Conservation (phyloP, 108 stramenopile genomes). For the Nannochloropsis salina region DNA sequence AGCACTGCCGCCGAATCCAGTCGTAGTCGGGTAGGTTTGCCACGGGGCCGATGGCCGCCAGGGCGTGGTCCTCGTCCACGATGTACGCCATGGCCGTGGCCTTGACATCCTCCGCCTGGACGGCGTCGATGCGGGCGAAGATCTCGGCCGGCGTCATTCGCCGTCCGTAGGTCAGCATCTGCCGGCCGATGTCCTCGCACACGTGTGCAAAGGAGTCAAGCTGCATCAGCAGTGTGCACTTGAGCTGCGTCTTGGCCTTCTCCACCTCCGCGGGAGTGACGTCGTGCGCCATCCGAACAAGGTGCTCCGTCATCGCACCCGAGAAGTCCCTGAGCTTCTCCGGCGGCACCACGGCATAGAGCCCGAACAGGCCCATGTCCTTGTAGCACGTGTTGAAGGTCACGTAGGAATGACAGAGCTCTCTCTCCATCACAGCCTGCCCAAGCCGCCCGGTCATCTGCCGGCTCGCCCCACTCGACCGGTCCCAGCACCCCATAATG, state of each 20-base stretch:
- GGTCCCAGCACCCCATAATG: conserved; percentile 89
- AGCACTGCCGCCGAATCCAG: conserved; percentile 41
- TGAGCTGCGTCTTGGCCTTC: conserved; percentile 85
- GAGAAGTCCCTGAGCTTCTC: conserved; percentile 70
- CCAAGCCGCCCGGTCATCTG: conserved; percentile 41
- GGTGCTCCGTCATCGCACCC: conserved; percentile 66
- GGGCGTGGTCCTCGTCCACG: conserved; percentile 51
- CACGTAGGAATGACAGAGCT: conserved; percentile 77
- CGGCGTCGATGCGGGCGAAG: conserved; percentile 89
- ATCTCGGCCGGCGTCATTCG: conserved; percentile 95
- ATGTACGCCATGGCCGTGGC: conserved; percentile 63
- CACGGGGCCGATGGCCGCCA: conserved; percentile 52
- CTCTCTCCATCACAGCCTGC: conserved; percentile 78
- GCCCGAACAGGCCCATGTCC: conserved; percentile 96
- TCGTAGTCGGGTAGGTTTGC: conserved; percentile 49
- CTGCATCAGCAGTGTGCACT: conserved; percentile 94
- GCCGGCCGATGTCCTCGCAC: conserved; percentile 97
- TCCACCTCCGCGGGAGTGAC: conserved; percentile 64
- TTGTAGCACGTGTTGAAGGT: conserved; percentile 99
- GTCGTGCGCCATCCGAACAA: conserved; percentile 85
- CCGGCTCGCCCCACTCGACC: conserved; percentile 63
- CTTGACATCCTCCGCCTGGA: conserved; percentile 76
- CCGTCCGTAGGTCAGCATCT: conserved; percentile 93
- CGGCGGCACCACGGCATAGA: conserved; percentile 87
- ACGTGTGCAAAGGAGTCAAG: conserved; percentile 90